Conservation (phyloP, 208 protist genomes). For the Crithidia bombi region DNA sequence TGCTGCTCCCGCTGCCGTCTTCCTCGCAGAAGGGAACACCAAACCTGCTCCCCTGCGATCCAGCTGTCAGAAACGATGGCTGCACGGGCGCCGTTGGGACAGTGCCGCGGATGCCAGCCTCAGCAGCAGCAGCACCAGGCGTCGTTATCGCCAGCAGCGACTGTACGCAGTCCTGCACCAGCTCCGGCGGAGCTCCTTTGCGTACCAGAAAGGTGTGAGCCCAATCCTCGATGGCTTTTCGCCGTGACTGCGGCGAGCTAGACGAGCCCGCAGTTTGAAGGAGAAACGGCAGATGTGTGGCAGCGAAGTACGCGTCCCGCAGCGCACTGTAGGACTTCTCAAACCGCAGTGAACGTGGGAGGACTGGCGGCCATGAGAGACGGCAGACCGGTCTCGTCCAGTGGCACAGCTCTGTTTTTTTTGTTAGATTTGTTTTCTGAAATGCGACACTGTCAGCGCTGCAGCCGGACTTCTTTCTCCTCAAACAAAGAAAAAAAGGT, state of each 20-base stretch:
- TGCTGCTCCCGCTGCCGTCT: not conserved
- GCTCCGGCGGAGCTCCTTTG: not conserved
- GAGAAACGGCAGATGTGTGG: not conserved
- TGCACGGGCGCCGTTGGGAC: not conserved
- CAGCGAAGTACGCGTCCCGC: conserved; percentile 1
- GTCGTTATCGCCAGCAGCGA: not conserved
- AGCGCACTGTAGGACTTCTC: not conserved
- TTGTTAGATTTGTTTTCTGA: not conserved
- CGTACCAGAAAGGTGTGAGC: not conserved
- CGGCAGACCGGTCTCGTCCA: no score
- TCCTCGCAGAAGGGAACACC: not conserved
- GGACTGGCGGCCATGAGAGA: not conserved
- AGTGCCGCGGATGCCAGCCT: not conserved
- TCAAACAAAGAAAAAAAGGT: not conserved
- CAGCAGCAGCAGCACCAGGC: not conserved
- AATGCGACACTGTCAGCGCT: no score
- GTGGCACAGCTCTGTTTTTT: not conserved
- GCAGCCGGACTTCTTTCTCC: no score
- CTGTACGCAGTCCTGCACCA: conserved; percentile 13
- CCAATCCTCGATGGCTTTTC: not conserved
- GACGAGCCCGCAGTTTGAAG: not conserved
- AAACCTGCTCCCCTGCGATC: no score
- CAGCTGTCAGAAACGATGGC: not conserved
- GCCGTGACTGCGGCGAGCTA: not conserved
- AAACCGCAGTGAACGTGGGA: not conserved